Evolutionary conservation across 352 stramenopile genomes (phyloP).

Genomic region (Peronospora farinosa): DNA sequence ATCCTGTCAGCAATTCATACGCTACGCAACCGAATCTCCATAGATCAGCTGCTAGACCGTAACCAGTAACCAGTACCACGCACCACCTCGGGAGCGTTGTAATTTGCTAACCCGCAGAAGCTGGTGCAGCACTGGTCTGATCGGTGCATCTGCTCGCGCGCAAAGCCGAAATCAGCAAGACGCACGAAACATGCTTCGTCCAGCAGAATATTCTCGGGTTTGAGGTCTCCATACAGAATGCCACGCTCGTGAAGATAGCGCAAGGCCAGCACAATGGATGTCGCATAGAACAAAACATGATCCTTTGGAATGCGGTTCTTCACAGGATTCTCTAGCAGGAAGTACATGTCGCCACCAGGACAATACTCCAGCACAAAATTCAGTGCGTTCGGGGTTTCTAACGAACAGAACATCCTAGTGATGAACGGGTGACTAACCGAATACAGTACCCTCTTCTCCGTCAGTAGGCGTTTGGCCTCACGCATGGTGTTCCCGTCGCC

Average conservation of each 20-base stretch:
- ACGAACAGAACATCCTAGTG: slow-evolving; percentile 93
- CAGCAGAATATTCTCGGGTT: slow-evolving; percentile 88
- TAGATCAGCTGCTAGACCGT: slow-evolving; percentile 69
- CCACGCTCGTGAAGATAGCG: slow-evolving; percentile 67
- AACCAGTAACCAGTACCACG: slow-evolving; percentile 57
- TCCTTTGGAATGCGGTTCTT: slow-evolving; percentile 91
- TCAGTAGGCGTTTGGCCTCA: slow-evolving; percentile 80
- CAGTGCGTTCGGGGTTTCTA: slow-evolving; percentile 86
- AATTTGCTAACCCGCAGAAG: slow-evolving; percentile 81
- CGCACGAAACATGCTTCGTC: slow-evolving; percentile 87
- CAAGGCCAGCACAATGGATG: slow-evolving; percentile 13
- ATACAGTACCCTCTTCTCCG: slow-evolving; percentile 96
- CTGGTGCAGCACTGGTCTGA: slow-evolving; percentile 63
- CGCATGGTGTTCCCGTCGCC: slow-evolving; percentile 28
- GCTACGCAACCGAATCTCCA: slow-evolving; percentile 89
- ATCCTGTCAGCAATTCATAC: slow-evolving; percentile 79
- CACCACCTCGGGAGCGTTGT: slow-evolving; percentile 80
- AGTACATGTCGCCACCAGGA: slow-evolving; percentile 97
- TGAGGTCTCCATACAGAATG: slow-evolving; percentile 87
- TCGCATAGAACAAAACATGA: slow-evolving; percentile 93
- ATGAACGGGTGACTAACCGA: slow-evolving; percentile 96
- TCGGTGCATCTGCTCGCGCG: slow-evolving; percentile 42
- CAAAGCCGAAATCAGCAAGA: slow-evolving; percentile 82
- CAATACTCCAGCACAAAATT: too few relatives aligned
- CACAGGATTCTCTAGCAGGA: slow-evolving; percentile 84